Conservation (phyloP, 129 eudicot species). For the Arctium lappa region DNA sequence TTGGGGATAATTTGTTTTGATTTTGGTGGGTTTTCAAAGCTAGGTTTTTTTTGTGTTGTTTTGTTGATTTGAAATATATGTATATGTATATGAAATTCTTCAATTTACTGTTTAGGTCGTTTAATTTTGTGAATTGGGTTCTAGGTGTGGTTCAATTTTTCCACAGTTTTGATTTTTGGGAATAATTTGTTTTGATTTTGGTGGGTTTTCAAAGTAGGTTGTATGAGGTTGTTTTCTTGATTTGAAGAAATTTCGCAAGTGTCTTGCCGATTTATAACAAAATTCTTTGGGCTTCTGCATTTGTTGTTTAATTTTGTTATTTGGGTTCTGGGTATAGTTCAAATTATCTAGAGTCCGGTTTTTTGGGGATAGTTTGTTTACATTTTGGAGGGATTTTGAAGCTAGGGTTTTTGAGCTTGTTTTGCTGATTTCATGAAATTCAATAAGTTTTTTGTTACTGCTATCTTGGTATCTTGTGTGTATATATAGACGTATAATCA, state of each 20-base stretch:
- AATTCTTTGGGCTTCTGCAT: background rate
- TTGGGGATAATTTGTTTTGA: background rate
- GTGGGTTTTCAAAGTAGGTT: conserved; percentile 14
- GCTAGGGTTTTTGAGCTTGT: background rate
- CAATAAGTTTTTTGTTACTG: background rate
- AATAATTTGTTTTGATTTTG: background rate
- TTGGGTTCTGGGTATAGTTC: conserved; percentile 2
- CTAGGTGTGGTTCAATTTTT: background rate
- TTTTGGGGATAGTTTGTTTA: background rate
- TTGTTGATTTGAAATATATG: background rate
- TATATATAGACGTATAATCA: too few species aligned
- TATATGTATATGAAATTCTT: too few species aligned
- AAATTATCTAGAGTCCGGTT: background rate
- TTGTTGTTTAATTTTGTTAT: background rate
- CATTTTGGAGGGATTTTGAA: conserved; percentile 3
- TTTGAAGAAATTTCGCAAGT: background rate
- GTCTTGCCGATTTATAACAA: too few species aligned
- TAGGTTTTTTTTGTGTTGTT: background rate
- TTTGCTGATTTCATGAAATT: background rate
- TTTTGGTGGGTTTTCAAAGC: conserved; percentile 12
- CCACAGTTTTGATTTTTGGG: background rate
- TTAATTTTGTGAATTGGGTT: conserved; percentile 1
- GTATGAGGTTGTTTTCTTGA: background rate
- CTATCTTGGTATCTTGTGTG: background rate
- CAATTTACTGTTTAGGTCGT: background rate